Evolutionary conservation across 257 asterid genomes (phyloP).

Genomic region (Solanum paucissectum): DNA sequence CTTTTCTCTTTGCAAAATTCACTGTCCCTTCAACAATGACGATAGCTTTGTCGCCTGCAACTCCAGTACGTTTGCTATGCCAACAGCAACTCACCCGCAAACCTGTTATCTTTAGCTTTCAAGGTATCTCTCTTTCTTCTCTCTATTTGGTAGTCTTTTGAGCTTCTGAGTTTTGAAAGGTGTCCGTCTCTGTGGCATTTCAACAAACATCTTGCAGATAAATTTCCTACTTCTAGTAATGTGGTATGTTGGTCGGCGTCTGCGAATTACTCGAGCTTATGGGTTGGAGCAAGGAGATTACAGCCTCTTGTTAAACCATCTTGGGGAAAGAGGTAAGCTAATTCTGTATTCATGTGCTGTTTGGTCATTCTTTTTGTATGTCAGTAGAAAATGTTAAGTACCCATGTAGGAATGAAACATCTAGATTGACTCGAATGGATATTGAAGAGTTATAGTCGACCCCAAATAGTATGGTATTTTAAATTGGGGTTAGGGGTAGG

Average conservation of each 20-base stretch:
- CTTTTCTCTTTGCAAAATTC: background rate
- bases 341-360: background rate
- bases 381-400: background rate
- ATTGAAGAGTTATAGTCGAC: background rate
- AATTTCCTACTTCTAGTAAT: constrained; percentile 12
- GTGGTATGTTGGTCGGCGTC: constrained; percentile 47
- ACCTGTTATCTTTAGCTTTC: constrained; percentile 23
- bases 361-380: background rate
- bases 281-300: constrained; percentile 27
- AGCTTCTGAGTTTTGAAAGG: background rate
- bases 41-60: constrained; percentile 44
- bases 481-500: background rate
- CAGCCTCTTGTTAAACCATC: constrained; percentile 21
- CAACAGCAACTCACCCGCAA: constrained; percentile 13
- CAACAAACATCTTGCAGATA: constrained; percentile 29
- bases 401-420: background rate
- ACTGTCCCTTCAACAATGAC: constrained; percentile 30
- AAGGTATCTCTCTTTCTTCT: constrained; percentile 9
- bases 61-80: constrained; percentile 41
- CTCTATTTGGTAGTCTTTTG: background rate
- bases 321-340: constrained; percentile 36
- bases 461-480: background rate
- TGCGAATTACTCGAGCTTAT: constrained; percentile 50
- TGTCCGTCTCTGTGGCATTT: background rate
- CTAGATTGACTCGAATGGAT: background rate